Conservation (phyloP, 352 stramenopile genomes). For the Phytophthora nicotianae region DNA sequence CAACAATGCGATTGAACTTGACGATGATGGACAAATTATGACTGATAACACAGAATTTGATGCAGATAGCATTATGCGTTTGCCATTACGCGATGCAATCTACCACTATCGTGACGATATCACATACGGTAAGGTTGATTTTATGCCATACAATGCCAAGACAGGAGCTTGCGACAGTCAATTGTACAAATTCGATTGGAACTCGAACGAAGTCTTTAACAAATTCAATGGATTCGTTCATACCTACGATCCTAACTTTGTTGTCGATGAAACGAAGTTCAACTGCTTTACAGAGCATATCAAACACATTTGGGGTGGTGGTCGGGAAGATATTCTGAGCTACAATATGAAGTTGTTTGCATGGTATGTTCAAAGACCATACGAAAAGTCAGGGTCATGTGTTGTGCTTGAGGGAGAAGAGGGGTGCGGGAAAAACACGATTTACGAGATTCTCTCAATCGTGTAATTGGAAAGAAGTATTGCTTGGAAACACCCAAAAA, state of each 20-base stretch:
- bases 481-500: neutral
- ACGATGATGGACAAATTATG: neutral
- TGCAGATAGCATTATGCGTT: neutral
- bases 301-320: slow-evolving; percentile 1
- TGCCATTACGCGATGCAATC: neutral
- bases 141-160: slow-evolving; percentile 1
- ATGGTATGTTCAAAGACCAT: slow-evolving; percentile 1
- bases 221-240: slow-evolving; percentile 6
- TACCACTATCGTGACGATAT: slow-evolving; percentile 5
- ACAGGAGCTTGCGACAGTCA: slow-evolving; percentile 3
- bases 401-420: neutral
- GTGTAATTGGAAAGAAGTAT: neutral
- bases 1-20: slow-evolving; percentile 2
- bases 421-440: neutral
- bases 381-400: neutral
- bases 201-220: slow-evolving; percentile 2
- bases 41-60: slow-evolving; percentile 1
- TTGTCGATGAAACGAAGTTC: slow-evolving; percentile 2
- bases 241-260: neutral
- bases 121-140: slow-evolving; percentile 3
- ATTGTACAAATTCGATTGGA: neutral
- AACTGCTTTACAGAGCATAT: slow-evolving; percentile 3
- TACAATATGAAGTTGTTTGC: slow-evolving; percentile 1
- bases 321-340: neutral
- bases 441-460: neutral